Evolutionary conservation across 768 basidiomycete species (phyloP), one percentile per base, ranked within the genome.

Genomic region (Boletus coccyginus): DNA sequence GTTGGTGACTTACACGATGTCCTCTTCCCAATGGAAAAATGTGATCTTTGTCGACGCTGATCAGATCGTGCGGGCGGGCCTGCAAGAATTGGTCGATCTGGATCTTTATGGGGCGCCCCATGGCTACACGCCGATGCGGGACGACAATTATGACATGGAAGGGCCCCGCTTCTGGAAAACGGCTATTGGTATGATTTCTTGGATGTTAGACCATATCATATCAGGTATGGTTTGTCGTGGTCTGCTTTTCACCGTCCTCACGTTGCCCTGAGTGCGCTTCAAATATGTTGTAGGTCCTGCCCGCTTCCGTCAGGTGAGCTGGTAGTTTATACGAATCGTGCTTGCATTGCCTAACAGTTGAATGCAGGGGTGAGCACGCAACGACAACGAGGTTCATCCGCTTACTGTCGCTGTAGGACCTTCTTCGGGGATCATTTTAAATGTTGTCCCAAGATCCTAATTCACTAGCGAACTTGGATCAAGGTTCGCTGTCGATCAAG

Each of bases 101-200:
- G 90, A 99, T 66, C 77, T 99, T 12, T 84, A 94, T 29, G 94
- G 94, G 0, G 92, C 93, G 0, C 94, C 96, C 2, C 98, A 98
- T 62, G 94, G 88, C 0, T 98, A 95, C 64, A 92, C 95, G 0
- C 97, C 97, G 0, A 99, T 99, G 97, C 96, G 97, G 3, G 86
- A 96, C 63, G 92, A 96, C 64, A 91, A 96, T 60, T 72, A 75
- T 24, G 97, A 95, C 33, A 97, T 98, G 88, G 97, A 98, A 69
- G 94, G 95, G 0, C 98, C 94, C 77, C 79, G 97, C 31, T 99
- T 99, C 77, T 99, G 97, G 97, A 98, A 98, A 75, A 90, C 87
- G 0, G 94, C 0, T 95, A 94, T 65, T 94, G 96, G 97, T 85
- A 81, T 61, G 88, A 97, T 27, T 92, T 91, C 66, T 75, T 98